phyloP scores from a whole-genome alignment of 192 early-diverging fungal species.

The Spizellomyces punctatus region DNA sequence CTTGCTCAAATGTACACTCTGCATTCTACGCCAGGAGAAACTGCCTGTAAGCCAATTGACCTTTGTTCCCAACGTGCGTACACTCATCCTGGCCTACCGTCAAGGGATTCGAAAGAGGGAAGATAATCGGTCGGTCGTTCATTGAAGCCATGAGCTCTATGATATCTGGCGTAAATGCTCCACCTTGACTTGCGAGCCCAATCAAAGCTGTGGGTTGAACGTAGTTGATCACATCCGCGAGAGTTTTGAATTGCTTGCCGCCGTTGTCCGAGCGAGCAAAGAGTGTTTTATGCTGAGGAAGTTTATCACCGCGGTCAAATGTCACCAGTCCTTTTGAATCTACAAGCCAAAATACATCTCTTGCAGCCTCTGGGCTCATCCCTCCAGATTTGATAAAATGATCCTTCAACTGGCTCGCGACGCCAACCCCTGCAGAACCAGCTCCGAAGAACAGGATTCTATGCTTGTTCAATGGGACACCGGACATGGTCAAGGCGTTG shows the following conservation, averaged over 20 bases:
- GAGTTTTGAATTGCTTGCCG: slow-evolving; percentile 71
- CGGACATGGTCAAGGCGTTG: slow-evolving; percentile 65
- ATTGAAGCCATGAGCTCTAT: slow-evolving; percentile 74
- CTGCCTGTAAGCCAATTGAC: slow-evolving; percentile 38
- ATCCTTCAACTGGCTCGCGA: slow-evolving; percentile 60
- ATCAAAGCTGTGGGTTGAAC: slow-evolving; percentile 90
- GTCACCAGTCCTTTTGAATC: slow-evolving; percentile 94
- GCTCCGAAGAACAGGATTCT: slow-evolving; percentile 93
- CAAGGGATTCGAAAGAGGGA: slow-evolving; percentile 83
- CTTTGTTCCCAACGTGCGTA: no score
- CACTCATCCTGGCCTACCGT: not conserved
- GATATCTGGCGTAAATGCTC: slow-evolving; percentile 74
- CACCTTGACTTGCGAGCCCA: slow-evolving; percentile 79
- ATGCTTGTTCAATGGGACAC: slow-evolving; percentile 72
- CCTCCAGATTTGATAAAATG: slow-evolving; percentile 20
- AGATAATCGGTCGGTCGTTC: slow-evolving; percentile 82
- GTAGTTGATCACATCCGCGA: slow-evolving; percentile 79
- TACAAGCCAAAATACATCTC: slow-evolving; percentile 77
- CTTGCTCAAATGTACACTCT: slow-evolving; percentile 94
- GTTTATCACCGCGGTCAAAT: slow-evolving; percentile 78
- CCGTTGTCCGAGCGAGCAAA: slow-evolving; percentile 88
- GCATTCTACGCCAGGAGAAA: slow-evolving; percentile 63
- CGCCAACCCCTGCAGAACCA: slow-evolving; percentile 93
- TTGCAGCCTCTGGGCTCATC: slow-evolving; percentile 64
- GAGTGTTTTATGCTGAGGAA: slow-evolving; percentile 47